Conservation (phyloP, 495 filamentous ascomycete genomes). For the Penicillium diatomitis region DNA sequence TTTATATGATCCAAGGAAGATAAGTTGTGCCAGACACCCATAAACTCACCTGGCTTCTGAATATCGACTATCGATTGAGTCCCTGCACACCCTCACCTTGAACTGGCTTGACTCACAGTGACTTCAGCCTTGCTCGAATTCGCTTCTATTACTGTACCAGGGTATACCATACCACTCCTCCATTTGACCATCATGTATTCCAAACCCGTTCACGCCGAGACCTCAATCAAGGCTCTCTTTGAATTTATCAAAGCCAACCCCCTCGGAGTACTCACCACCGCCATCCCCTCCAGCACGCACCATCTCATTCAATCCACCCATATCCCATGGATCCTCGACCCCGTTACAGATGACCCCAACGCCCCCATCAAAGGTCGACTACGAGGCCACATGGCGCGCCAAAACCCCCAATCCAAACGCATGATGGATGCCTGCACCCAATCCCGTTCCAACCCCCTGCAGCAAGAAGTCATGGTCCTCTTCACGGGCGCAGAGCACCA, state of each 20-base stretch:
- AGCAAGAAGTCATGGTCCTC: constrained; percentile 32
- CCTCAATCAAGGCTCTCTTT: constrained; percentile 27
- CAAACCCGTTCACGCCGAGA: constrained; percentile 37
- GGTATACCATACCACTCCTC: background rate
- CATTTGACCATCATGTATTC: constrained; percentile 36
- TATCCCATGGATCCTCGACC: constrained; percentile 46
- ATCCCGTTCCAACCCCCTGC: constrained; percentile 4
- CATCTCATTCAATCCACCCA: constrained; percentile 46
- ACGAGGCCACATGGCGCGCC: constrained; percentile 46
- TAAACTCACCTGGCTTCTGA: no score
- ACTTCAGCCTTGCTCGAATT: no score
- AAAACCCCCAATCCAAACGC: constrained; percentile 47
- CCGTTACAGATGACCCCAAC: constrained; percentile 11
- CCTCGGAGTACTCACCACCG: constrained; percentile 47
- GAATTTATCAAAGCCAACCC: constrained; percentile 44
- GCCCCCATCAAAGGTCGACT: constrained; percentile 25
- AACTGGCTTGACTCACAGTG: no score
- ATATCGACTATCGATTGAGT: no score
- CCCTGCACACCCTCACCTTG: no score
- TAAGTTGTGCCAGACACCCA: no score
- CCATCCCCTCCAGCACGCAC: constrained; percentile 34
- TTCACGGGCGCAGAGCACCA: constrained; percentile 39
- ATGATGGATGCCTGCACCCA: constrained; percentile 28
- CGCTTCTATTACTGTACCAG: background rate
- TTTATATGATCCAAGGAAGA: no score